These are phyloP conservation scores for Rhodosporidiobolus odoratus DNA, from an alignment of 768 basidiomycete species.

Conservation along the genomic window DNA sequence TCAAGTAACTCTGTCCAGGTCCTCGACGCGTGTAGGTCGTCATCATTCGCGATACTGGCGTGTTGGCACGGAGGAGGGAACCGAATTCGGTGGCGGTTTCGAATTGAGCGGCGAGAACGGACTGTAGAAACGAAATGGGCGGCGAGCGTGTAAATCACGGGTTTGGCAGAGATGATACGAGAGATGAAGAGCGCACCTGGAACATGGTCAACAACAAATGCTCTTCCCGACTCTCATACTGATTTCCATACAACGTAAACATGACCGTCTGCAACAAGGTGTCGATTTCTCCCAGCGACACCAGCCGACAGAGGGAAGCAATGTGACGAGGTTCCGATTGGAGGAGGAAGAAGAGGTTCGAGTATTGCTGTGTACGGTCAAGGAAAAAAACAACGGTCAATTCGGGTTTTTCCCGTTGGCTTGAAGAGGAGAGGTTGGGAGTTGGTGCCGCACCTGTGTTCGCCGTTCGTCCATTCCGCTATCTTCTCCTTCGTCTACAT, in stretches of 20 bases:
- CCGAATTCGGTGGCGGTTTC: slow-evolving; percentile 98
- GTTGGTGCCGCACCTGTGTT: slow-evolving; percentile 49
- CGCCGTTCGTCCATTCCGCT: slow-evolving; percentile 91
- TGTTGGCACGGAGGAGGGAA: slow-evolving; percentile 96
- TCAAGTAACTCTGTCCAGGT: slow-evolving; percentile 96
- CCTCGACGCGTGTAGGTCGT: slow-evolving; percentile 98
- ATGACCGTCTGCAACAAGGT: slow-evolving; percentile 99
- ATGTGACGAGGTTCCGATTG: slow-evolving; percentile 97
- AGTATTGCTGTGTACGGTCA: slow-evolving; percentile 78
- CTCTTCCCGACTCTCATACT: slow-evolving; percentile 97
- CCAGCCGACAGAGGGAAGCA: slow-evolving; percentile 90
- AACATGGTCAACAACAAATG: slow-evolving; percentile 99
- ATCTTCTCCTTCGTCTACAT: slow-evolving; percentile 86
- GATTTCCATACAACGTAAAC: slow-evolving; percentile 99
- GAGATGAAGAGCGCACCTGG: slow-evolving; percentile 48
- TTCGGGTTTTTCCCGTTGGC: too few species aligned
- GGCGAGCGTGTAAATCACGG: too few species aligned
- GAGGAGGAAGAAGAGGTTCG: slow-evolving; percentile 96
- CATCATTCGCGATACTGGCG: slow-evolving; percentile 99
- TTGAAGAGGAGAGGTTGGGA: background rate
- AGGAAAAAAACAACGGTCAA: background rate
- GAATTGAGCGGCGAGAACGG: slow-evolving; percentile 95
- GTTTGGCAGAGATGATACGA: too few species aligned
- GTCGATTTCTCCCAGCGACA: slow-evolving; percentile 93
- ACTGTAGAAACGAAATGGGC: slow-evolving; percentile 52